Base-by-base conservation (phyloP, 768 basidiomycete species). In the Boletus rubescentipes region DNA sequence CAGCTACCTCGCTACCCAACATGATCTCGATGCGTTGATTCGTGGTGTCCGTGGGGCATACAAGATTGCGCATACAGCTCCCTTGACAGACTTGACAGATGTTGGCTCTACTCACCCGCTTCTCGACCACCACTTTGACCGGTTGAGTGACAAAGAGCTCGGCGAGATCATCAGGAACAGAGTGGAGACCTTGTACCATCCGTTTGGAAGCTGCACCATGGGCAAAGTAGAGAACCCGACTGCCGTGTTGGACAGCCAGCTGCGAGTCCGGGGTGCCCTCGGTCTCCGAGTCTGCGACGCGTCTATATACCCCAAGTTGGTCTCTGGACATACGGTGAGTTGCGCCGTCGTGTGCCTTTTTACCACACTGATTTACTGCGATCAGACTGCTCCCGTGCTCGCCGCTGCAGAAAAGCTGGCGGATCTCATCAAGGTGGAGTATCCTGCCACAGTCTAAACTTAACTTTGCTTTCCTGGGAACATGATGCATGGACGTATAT, bases 281-380 rank as follows among this genome's bases (percentile, higher is more conserved):
- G 70, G 73, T 44, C 68, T 82, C 43, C 54, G 80, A 16, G 70
- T 82, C 14, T 78, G 68, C 16, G 80, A 82, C 56, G 79, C 77
- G 40, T 75, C 73, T 11, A 59, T 80, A 23, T 74, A 74, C 51
- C 78, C 80, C 39, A 72, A 65, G 34, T 64, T 80, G 48, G 60
- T 75, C 0, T 68, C 76, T 1, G 77, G 77, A 20, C 79, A 81
- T 50, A 77, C 78, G 61, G 78, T 78, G 43, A 53, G 74, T 69
- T 6, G 11, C 23, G 14, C 14, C 15, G 12, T 35, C 42, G 4
- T 8, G 39, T 16, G 9, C 21, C 8, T 6, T 18, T 7, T 7
- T 12, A 9, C n/a, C 12, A 29, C 4, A 11, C 42, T 53, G 36
- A 29, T 39, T 49, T n/a, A 37, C 7, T 30, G 34, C 8, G 15